Conservation (phyloP, 306 rosid species). For the Cicer chorassanicum region DNA sequence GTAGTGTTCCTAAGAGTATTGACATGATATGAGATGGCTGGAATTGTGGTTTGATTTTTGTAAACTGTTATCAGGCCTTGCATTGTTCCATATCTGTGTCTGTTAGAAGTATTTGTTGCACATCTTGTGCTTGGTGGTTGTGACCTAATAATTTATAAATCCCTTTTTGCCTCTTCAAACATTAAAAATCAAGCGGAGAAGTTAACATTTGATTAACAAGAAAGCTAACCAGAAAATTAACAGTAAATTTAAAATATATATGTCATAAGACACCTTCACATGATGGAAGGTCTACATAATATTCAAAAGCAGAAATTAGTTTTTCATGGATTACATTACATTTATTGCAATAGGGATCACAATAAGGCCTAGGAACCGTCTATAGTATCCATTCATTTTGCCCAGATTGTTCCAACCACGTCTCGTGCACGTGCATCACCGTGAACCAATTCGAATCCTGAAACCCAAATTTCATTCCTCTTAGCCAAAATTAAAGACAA, state of each 20-base stretch:
- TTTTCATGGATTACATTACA: conserved; percentile 28
- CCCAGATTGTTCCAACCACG: conserved; percentile 52
- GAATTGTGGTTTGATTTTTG: too few species aligned
- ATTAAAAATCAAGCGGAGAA: background rate
- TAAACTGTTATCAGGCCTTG: too few species aligned
- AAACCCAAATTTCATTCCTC: conserved; percentile 46
- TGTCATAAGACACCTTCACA: conserved; percentile 37
- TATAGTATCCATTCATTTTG: conserved; percentile 54
- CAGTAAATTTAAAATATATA: conserved; percentile 34
- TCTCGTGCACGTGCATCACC: conserved; percentile 72
- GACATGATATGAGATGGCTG: too few species aligned
- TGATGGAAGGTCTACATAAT: background rate
- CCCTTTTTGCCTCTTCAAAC: too few species aligned
- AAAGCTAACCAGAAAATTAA: conserved; percentile 38
- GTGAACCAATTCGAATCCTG: conserved; percentile 65
- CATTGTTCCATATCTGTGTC: too few species aligned
- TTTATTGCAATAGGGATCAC: conserved; percentile 50
- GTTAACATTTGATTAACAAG: conserved; percentile 33
- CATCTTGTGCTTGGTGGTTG: too few species aligned
- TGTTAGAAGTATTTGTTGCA: too few species aligned
- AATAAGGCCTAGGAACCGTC: conserved; percentile 31
- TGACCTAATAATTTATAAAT: too few species aligned
- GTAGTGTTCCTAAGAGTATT: too few species aligned
- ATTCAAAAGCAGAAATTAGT: conserved; percentile 36
- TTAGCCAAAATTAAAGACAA: conserved; percentile 32